Evolutionary conservation across 2,329 filamentous ascomycete genomes (phyloP), one percentile per base, ranked within the genome.

Genomic region (Capronia americana): DNA sequence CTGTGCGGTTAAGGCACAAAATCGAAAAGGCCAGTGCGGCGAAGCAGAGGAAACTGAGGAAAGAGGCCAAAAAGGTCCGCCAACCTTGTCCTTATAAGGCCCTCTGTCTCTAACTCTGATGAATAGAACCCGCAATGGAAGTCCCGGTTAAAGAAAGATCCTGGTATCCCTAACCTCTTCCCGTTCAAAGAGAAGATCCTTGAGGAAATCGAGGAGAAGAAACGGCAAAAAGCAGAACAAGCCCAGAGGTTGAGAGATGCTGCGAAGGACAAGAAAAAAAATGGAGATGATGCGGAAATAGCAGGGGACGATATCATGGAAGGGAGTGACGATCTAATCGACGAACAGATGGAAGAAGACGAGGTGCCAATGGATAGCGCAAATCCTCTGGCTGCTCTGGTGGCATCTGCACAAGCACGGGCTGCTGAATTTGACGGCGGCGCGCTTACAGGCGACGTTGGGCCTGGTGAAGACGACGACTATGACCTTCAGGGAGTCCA

Each of bases 161-260:
- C 94, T 26, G 95, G 95, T 57, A 97, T 99, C 69, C 95, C 95
- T 48, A 99, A 98, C 77, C 82, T 97, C 41, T 99, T 97, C 82
- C 95, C 95, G 0, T 97, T 95, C 85, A 99, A 99, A 83, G 93
- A 97, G 79, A 93, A 91, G 84, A 87, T 99, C 30, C 86, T 99
- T 38, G 88, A 93, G 65, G 93, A 99, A 80, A 96, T 99, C 73
- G 95, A 99, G 81, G 92, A 97, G 81, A 90, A 88, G 74, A 90
- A 90, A 76, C 83, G 90, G 72, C 83, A 87, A 78, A 97, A 94
- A 83, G 88, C 88, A 70, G 93, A 97, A 75, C 92, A 97, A 75
- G 85, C 86, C 65, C 84, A 87, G 77, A 86, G 86, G 76, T 85
- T 87, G 73, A 87, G 87, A 69, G 91, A 96, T 75, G 82, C 92